Percentiles rank a stretch among this genome's conserved stretches.
phyloP scores from a whole-genome alignment of 805 yeast species.

The Kodamaea hsintzibuensis region DNA sequence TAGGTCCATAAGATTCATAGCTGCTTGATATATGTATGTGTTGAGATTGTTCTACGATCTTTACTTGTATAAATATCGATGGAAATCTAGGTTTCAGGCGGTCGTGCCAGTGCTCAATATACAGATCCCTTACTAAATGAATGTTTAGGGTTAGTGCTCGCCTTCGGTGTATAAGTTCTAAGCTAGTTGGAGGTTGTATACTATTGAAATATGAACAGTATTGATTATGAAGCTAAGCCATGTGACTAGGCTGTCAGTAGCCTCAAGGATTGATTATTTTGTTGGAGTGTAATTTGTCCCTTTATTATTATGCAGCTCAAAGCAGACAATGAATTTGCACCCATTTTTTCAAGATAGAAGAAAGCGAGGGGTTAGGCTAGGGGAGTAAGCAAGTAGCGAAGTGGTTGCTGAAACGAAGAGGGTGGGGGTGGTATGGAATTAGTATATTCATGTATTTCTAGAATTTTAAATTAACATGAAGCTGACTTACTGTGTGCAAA shows the following conservation, averaged over 20 bases:
- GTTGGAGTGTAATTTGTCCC: background rate
- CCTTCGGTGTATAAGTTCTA: no score
- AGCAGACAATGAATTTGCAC: background rate
- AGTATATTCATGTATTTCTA: no score
- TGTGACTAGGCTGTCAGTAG: background rate
- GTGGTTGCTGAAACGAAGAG: no score
- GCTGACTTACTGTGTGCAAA: no score
- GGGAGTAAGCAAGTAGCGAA: no score
- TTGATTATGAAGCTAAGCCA: background rate
- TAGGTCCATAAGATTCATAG: conserved; percentile 43
- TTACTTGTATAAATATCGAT: background rate
- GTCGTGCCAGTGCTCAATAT: background rate
- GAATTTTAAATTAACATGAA: no score
- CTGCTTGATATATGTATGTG: background rate
- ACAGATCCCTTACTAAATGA: background rate
- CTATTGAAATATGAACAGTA: background rate
- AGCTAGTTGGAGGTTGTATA: background rate
- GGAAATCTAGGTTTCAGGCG: background rate
- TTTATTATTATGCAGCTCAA: background rate
- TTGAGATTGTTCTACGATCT: background rate
- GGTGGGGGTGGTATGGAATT: no score
- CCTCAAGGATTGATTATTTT: background rate
- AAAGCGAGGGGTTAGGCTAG: no score
- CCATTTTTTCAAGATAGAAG: background rate
- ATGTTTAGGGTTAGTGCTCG: background rate